These are phyloP conservation scores for Sporothrix pallida DNA, from an alignment of 2,329 filamentous ascomycete genomes.

Conservation along the genomic window DNA sequence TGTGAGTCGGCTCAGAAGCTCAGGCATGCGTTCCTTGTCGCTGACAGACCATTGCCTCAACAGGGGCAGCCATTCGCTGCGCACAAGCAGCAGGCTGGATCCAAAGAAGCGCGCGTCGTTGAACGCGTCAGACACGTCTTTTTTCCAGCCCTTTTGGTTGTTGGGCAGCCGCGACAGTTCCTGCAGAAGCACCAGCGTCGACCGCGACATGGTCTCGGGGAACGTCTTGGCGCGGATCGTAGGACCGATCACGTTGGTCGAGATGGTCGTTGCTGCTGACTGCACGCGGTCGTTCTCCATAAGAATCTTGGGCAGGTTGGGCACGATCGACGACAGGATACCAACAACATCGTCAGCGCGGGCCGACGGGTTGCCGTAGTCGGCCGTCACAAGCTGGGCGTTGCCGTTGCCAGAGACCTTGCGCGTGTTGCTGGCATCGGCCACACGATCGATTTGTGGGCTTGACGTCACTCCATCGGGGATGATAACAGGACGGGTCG, in stretches of 20 bases:
- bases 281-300: constrained; percentile 84
- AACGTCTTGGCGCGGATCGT: constrained; percentile 83
- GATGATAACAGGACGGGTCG: constrained; percentile 79
- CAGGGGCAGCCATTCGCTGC: constrained; percentile 75
- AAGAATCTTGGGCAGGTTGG: constrained; percentile 80
- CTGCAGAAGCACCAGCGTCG: constrained; percentile 73
- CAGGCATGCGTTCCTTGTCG: constrained; percentile 87
- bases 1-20: constrained; percentile 77
- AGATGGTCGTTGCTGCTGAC: constrained; percentile 78
- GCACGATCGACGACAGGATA: constrained; percentile 79
- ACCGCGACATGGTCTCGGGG: constrained; percentile 79
- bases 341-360: constrained; percentile 77
- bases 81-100: constrained; percentile 68
- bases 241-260: constrained; percentile 80
- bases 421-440: constrained; percentile 38
- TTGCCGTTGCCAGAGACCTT: constrained; percentile 41
- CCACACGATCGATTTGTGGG: constrained; percentile 44
- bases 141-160: constrained; percentile 89
- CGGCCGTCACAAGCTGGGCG: not conserved
- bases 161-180: constrained; percentile 78
- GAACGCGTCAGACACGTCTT: constrained; percentile 89
- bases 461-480: constrained; percentile 54
- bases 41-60: constrained; percentile 81
- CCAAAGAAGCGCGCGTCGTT: constrained; percentile 86
- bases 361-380: constrained; percentile 47